Conservation (phyloP, 768 basidiomycete species). For the Pseudohyphozyma bogoriensis region DNA sequence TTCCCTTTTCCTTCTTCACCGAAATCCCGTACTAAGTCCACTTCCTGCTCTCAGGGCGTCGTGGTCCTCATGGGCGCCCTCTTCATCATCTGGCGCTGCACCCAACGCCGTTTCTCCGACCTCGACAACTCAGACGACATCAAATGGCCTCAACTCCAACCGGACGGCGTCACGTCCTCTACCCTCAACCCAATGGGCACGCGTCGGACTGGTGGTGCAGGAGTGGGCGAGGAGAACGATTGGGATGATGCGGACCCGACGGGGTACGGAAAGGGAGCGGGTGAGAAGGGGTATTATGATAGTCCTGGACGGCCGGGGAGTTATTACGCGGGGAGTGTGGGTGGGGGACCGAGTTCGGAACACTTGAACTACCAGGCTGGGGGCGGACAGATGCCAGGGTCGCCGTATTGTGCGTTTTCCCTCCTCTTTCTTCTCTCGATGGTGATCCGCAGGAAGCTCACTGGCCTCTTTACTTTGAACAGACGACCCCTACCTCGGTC, state of each 20-base stretch:
- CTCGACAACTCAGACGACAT: constrained; percentile 29
- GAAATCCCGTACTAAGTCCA: background rate
- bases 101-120: constrained; percentile 25
- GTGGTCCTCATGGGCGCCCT: constrained; percentile 18
- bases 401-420: background rate
- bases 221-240: background rate
- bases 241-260: background rate
- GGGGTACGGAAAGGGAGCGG: background rate
- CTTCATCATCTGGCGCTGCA: constrained; percentile 23
- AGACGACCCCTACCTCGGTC: background rate
- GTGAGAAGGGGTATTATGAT: background rate
- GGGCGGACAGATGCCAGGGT: background rate
- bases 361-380: too few relatives aligned
- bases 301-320: too few relatives aligned
- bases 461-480: background rate
- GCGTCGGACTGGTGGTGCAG: constrained; percentile 22
- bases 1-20: background rate
- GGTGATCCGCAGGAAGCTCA: too few relatives aligned
- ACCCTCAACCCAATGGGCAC: constrained; percentile 27
- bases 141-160: constrained; percentile 27
- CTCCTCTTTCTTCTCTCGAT: too few relatives aligned
- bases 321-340: too few relatives aligned
- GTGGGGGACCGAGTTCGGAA: too few relatives aligned
- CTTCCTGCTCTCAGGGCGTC: constrained; percentile 5
- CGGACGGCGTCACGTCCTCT: constrained; percentile 12